phyloP scores from a whole-genome alignment of 331 rosid genomes.

The Arachis monticola region DNA sequence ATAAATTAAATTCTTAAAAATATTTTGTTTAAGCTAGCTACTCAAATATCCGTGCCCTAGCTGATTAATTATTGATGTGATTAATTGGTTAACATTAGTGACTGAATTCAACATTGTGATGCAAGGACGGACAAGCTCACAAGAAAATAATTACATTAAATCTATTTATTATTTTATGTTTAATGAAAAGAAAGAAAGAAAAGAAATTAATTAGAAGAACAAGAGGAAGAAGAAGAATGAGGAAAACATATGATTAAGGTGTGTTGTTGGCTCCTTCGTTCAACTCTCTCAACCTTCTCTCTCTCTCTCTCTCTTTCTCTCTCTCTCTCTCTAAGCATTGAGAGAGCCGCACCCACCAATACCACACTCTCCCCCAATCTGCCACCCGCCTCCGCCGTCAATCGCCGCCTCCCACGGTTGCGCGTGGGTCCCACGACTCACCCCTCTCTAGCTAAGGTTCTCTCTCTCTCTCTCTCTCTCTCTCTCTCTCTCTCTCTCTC shows the following conservation, averaged over 20 bases:
- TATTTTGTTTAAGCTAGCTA: no score
- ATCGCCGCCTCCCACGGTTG: slow-evolving; percentile 26
- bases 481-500: no score
- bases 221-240: background rate
- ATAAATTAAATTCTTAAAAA: no score
- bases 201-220: background rate
- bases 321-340: slow-evolving; percentile 27
- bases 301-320: background rate
- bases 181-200: no score
- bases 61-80: no score
- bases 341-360: slow-evolving; percentile 27
- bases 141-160: no score
- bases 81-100: no score
- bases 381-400: background rate
- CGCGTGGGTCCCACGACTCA: background rate
- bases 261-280: background rate
- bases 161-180: no score
- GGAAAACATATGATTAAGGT: background rate
- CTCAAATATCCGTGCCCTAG: no score
- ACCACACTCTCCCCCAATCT: slow-evolving; percentile 29
- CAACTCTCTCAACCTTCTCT: background rate
- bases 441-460: slow-evolving; percentile 31
- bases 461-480: slow-evolving; percentile 14
- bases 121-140: no score
- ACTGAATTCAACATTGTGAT: no score